Percentiles rank a stretch among this genome's conserved stretches.
These are phyloP conservation scores for Claviceps humidiphila DNA, from an alignment of 2,329 filamentous ascomycete species.

Conservation along the genomic window DNA sequence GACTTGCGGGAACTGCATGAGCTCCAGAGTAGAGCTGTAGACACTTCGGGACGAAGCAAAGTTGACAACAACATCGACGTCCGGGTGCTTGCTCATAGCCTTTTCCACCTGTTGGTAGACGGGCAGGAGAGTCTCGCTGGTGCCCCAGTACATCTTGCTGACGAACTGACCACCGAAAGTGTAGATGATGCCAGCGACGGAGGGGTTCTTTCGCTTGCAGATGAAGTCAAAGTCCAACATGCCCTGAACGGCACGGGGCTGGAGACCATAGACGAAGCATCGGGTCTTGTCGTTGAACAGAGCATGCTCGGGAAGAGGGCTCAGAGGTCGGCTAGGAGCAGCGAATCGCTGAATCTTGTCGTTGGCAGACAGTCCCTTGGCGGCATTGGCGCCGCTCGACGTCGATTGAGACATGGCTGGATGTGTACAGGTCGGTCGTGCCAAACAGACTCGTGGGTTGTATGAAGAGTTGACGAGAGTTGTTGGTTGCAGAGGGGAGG, in stretches of 20 bases:
- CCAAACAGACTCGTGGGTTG: slow-evolving; percentile 2
- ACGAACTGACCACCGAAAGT: slow-evolving; percentile 99
- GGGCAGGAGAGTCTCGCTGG: slow-evolving; percentile 93
- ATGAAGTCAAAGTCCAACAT: slow-evolving; percentile 99
- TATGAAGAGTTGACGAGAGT: neutral
- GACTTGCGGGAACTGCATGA: slow-evolving; percentile 95
- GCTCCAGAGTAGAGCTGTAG: slow-evolving; percentile 95
- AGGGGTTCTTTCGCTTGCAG: slow-evolving; percentile 95
- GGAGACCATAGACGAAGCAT: slow-evolving; percentile 99
- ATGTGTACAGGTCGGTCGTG: slow-evolving; percentile 6
- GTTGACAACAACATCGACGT: slow-evolving; percentile 98
- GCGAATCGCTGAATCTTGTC: slow-evolving; percentile 97
- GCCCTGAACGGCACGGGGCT: slow-evolving; percentile 82
- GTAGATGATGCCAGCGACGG: slow-evolving; percentile 98
- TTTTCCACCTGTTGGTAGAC: slow-evolving; percentile 93
- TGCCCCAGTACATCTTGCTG: slow-evolving; percentile 99
- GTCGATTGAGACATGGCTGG: slow-evolving; percentile 37
- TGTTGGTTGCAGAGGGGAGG: slow-evolving; percentile 4
- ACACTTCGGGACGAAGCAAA: slow-evolving; percentile 98
- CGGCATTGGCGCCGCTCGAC: slow-evolving; percentile 36
- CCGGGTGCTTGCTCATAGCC: slow-evolving; percentile 89
- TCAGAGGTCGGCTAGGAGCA: slow-evolving; percentile 82
- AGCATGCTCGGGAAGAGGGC: slow-evolving; percentile 73
- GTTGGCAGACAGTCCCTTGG: slow-evolving; percentile 60
- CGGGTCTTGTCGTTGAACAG: slow-evolving; percentile 99